Percentiles rank a stretch among this genome's conserved stretches.
phyloP scores from a whole-genome alignment of 495 filamentous ascomycete genomes.

The Aspergillus bridgeri region DNA sequence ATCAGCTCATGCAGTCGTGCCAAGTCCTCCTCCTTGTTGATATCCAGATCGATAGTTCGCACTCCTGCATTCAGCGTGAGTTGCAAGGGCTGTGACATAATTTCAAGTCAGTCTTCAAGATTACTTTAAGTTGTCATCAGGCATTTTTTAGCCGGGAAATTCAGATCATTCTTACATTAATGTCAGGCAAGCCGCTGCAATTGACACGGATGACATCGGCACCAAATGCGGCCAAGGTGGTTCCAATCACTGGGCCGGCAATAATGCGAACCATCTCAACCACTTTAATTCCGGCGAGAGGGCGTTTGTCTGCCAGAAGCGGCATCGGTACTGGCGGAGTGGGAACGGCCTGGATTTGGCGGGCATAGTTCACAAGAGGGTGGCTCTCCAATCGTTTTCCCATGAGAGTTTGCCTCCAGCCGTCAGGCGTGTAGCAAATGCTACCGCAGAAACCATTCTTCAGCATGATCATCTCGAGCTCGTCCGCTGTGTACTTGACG shows the following conservation, averaged over 20 bases:
- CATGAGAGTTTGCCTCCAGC: neutral
- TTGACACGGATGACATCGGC: slow-evolving; percentile 60
- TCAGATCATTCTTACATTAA: slow-evolving; percentile 17
- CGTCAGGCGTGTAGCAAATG: neutral
- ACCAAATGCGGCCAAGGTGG: slow-evolving; percentile 52
- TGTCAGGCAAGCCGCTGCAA: slow-evolving; percentile 47
- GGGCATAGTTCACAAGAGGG: neutral
- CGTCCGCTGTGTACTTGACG: neutral
- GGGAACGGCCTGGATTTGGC: neutral
- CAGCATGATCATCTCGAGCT: neutral
- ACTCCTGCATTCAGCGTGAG: slow-evolving; percentile 55
- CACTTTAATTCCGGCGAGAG: slow-evolving; percentile 56
- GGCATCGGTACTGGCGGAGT: neutral
- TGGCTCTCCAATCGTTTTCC: neutral
- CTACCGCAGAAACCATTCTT: neutral
- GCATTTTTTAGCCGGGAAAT: too few species aligned
- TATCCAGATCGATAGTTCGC: slow-evolving; percentile 47
- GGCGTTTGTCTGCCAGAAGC: slow-evolving; percentile 16
- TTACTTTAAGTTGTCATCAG: too few species aligned
- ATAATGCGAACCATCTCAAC: slow-evolving; percentile 58
- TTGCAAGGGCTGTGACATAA: slow-evolving; percentile 33
- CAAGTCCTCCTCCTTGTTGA: slow-evolving; percentile 43
- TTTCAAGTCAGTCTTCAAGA: too few species aligned
- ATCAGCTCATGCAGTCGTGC: slow-evolving; percentile 41
- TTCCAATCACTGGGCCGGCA: slow-evolving; percentile 51